Evolutionary conservation across 176 grass and related monocot genomes (phyloP), one percentile per base, ranked within the genome.

Genomic region (Phragmites australis): DNA sequence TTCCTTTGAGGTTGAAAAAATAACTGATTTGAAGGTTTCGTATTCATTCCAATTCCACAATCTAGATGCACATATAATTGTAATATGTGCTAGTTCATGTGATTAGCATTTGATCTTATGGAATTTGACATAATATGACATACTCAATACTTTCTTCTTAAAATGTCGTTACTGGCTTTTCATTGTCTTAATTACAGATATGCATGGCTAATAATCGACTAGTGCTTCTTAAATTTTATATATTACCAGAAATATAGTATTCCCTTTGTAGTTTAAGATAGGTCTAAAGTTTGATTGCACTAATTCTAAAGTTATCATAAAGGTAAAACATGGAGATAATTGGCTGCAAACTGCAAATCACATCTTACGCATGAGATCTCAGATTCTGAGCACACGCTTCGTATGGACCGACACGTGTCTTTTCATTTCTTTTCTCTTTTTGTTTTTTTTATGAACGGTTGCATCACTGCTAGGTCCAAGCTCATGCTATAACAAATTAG

Each of bases 321-420:
- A n/a, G n/a, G n/a, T n/a, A n/a, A n/a, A n/a, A n/a, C n/a, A n/a
- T n/a, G n/a, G n/a, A n/a, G n/a, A n/a, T n/a, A n/a, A n/a, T n/a
- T n/a, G n/a, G n/a, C n/a, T n/a, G n/a, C 87, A 61, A 80, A 51
- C 59, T 52, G 52, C 31, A 53, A 46, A 69, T 80, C 87, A 47
- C 81, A 69, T 61, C 74, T 58, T 79, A 72, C 75, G 75, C 86
- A 48, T 58, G 67, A 53, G 58, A 65, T 79, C 75, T 74, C 75
- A 51, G 44, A 45, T 41, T 74, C 58, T 56, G 67, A 42, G 22
- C 68, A n/a, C 68, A 52, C 30, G 1, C 77, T 75, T 31, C 1
- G 19, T 10, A 1, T 80, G 52, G 76, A 40, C 70, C 44, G 27
- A 84, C 87, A 89, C 70, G 76, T 84, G 59, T 44, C 37, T 34